Evolutionary conservation across 2,329 filamentous ascomycete species (phyloP).

Genomic region (Exophiala bonariae): DNA sequence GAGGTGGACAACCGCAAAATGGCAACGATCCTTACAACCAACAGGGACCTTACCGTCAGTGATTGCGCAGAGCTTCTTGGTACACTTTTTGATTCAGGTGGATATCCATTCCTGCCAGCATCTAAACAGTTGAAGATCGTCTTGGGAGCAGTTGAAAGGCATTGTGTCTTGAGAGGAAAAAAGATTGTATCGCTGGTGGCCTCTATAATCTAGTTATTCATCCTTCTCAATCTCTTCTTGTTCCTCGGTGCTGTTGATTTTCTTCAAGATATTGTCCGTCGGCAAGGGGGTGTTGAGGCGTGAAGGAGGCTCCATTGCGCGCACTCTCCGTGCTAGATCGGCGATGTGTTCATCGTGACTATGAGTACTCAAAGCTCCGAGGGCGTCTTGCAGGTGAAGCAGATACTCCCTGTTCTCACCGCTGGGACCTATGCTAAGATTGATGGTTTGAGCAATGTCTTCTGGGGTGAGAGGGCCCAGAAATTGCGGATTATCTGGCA

Average conservation of each 20-base stretch:
- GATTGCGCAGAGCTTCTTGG: slow-evolving; percentile 5
- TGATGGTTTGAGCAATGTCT: slow-evolving; percentile 64
- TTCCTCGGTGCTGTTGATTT: slow-evolving; percentile 54
- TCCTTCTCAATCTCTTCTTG: slow-evolving; percentile 60
- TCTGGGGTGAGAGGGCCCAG: slow-evolving; percentile 58
- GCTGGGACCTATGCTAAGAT: slow-evolving; percentile 74
- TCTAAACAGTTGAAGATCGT: no score
- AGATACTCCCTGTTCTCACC: slow-evolving; percentile 90
- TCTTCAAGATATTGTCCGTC: slow-evolving; percentile 42
- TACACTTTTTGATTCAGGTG: background rate
- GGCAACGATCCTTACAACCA: slow-evolving; percentile 17
- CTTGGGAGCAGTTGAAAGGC: no score
- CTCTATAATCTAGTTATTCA: slow-evolving; percentile 8
- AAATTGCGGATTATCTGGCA: slow-evolving; percentile 91
- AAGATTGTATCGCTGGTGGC: no score
- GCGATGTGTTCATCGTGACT: slow-evolving; percentile 82
- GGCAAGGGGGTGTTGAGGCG: slow-evolving; percentile 2
- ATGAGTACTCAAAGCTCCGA: slow-evolving; percentile 70
- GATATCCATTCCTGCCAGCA: slow-evolving; percentile 5
- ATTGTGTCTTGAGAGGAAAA: background rate
- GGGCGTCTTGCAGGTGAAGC: slow-evolving; percentile 72
- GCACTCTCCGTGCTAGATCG: slow-evolving; percentile 74
- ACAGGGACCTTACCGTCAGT: slow-evolving; percentile 21
- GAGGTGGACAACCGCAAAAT: slow-evolving; percentile 18
- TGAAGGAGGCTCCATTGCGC: slow-evolving; percentile 49